Base-by-base conservation (phyloP, 2,329 filamentous ascomycete genomes). In the Pleoardoris graminearum region DNA sequence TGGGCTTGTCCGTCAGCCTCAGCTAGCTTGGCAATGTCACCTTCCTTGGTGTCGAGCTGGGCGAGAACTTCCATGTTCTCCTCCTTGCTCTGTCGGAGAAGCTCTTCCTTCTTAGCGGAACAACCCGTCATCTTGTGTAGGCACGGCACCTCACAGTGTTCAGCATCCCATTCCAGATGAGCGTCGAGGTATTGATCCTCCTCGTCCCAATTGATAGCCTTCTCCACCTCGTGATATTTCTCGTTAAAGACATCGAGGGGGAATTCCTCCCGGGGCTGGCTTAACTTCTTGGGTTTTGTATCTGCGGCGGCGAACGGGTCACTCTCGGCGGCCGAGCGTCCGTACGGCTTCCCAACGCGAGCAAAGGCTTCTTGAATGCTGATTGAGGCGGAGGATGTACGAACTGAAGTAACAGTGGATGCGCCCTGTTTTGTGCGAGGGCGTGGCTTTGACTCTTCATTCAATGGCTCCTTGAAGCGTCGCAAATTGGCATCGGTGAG, bases 71-170 rank as follows among this genome's bases (percentile, higher is more conserved):
- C 25, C 4, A 54, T 43, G 7, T 49, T 16, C 19, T 65, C 48
- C 8, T 59, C 51, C 16, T 42, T 54, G 14, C 42, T 46, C 2
- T 63, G 51, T 4, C 57, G 61, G 1, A 70, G 50, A 1, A 62
- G 36, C 8, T 60, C 37, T 37, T 72, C 68, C 38, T 60, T 58
- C 44, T 66, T 69, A 0, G 52, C 1, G 7, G 54, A 64, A 53
- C 69, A 72, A 14, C 69, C 68, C 8, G 62, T 69, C 5, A 59
- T 63, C 37, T 55, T 54, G 27, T 62, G 53, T 2, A 72, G 54
- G 38, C 68, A 72, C 3, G 64, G 53, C 1, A 42, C 50, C 1
- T 36, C 41, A 7, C 53, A 29, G 38, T 60, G 58, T 3, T 37
- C 39, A 30, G 51, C 27, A 21, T 44, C 49, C 59, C 56, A 65